phyloP scores from a whole-genome alignment of 2,329 filamentous ascomycete species.

The Raffaelea arxii region DNA sequence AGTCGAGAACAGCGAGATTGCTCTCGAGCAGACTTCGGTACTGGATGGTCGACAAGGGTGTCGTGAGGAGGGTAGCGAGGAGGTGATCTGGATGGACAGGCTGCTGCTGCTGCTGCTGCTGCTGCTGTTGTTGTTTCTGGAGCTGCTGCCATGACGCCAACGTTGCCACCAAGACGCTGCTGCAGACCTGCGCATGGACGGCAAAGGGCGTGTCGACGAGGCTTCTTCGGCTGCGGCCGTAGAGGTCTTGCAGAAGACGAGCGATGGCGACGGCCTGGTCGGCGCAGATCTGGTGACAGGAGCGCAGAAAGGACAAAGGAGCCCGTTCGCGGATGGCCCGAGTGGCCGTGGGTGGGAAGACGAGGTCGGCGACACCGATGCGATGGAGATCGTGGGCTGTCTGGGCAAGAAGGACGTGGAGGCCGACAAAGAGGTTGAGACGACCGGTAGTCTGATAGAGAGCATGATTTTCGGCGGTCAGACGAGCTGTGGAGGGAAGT shows the following conservation, averaged over 20 bases:
- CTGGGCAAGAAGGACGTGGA: conserved; percentile 10
- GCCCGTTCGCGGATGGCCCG: conserved; percentile 8
- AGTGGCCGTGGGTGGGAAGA: conserved; percentile 10
- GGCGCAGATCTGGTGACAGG: conserved; percentile 8
- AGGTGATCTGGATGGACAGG: background rate
- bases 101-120: background rate
- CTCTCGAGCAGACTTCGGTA: conserved; percentile 5
- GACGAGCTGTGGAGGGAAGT: background rate
- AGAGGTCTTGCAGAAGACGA: conserved; percentile 3
- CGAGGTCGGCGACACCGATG: conserved; percentile 9
- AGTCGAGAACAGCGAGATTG: conserved; percentile 6
- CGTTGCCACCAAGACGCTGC: conserved; percentile 9
- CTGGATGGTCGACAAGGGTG: background rate
- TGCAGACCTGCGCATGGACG: conserved; percentile 9
- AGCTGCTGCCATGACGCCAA: conserved; percentile 7
- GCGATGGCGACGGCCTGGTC: conserved; percentile 6
- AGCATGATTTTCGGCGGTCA: conserved; percentile 4
- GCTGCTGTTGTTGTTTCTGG: background rate
- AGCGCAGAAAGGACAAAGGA: conserved; percentile 3
- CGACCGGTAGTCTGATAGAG: conserved; percentile 4
- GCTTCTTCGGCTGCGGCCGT: conserved; percentile 1
- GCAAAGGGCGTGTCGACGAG: conserved; percentile 9
- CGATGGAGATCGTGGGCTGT: conserved; percentile 9
- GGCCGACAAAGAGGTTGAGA: conserved; percentile 5
- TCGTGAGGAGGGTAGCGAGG: background rate